Conservation (phyloP, 352 stramenopile species). For the Phytophthora citricola region DNA sequence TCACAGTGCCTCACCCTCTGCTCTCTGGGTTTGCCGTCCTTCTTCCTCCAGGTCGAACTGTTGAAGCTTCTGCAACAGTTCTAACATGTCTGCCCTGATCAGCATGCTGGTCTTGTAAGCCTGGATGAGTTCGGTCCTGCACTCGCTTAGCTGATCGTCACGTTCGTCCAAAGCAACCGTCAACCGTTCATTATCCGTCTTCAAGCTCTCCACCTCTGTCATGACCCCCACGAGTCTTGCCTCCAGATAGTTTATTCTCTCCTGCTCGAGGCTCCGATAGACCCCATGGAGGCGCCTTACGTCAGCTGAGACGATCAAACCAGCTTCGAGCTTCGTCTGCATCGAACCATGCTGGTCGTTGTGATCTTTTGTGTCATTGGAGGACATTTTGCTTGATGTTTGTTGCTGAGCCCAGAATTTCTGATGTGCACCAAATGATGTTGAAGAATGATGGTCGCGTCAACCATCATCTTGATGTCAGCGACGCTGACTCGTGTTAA, state of each 20-base stretch:
- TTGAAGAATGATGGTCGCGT: too few relatives aligned
- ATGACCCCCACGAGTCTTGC: conserved; percentile 9
- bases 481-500: too few relatives aligned
- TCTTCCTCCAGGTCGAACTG: neutral
- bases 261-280: conserved; percentile 6
- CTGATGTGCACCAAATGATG: too few relatives aligned
- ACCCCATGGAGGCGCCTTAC: neutral
- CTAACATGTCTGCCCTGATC: conserved; percentile 18
- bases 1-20: neutral
- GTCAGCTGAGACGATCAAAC: neutral
- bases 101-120: conserved; percentile 18
- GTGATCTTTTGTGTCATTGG: neutral
- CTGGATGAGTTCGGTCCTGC: conserved; percentile 12
- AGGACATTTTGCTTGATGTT: neutral
- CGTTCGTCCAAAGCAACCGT: conserved; percentile 10
- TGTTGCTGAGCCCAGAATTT: too few relatives aligned
- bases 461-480: too few relatives aligned
- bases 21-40: neutral
- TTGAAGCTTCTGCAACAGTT: conserved; percentile 9
- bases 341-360: neutral
- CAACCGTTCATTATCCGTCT: conserved; percentile 7
- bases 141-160: conserved; percentile 5
- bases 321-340: neutral
- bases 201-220: conserved; percentile 7
- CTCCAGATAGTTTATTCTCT: conserved; percentile 14